Evolutionary conservation across 768 basidiomycete species (phyloP), one percentile per base, ranked within the genome.

Genomic region (Naganishia antarctica): DNA sequence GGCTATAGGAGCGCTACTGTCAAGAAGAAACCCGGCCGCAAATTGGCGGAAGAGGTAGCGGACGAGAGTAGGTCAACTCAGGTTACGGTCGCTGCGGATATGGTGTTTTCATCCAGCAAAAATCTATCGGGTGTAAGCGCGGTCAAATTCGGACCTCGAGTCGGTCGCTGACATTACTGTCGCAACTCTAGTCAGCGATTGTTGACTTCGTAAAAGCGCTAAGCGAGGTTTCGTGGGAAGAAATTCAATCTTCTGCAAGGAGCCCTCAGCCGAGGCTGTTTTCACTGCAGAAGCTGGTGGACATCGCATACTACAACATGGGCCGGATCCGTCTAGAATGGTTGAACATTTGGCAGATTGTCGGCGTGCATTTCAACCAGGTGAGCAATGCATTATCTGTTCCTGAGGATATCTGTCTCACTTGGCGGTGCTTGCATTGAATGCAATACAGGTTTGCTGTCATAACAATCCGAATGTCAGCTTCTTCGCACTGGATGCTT

Each of bases 301-400:
- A 99, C 74, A 98, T 99, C 61, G 96, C 93, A 9, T 99, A 99
- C 78, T 99, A 99, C 80, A 99, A 99, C 79, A 99, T 99, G 96
- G 87, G 82, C 67, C 87, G 96, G 50, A 98, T 99, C 73, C 90
- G 96, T 78, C 80, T 99, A 50, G 96, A 99, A 76, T 99, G 96
- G 96, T 91, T 90, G 0, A 89, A 90, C 77, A 82, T 99, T 66
- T 99, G 96, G 96, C 88, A 90, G 70, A 98, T 98, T 57, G 80
- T 99, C 11, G 96, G 96, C 57, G 92, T 96, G 76, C 96, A 99
- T 78, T 98, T 99, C 79, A 98, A 99, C 74, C 88, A 97, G 78
- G 94, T 91, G 71, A 67, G 81, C 73, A 18, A 26, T 23, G 3
- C 29, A 37, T 28, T 23, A 18, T 31, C 37, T 40, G 37, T 8